A percentile compares a stretch with the other conserved stretches of the same genome.
Conservation (phyloP, 306 rosid species). For the Ceratonia siliqua region DNA sequence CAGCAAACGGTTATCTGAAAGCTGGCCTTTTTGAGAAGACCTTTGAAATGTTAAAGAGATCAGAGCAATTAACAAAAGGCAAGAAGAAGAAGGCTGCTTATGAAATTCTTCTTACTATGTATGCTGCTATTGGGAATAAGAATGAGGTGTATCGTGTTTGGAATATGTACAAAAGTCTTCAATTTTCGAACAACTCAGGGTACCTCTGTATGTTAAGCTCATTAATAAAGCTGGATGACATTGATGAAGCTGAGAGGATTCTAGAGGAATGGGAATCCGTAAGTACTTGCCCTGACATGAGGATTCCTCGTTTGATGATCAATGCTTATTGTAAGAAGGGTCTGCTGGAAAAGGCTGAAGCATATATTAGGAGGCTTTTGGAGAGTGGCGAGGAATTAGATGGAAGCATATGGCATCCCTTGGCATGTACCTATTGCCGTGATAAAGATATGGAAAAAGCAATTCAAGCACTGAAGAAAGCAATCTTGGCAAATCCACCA, state of each 20-base stretch:
- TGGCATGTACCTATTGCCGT: slow-evolving; percentile 46
- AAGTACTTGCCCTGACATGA: slow-evolving; percentile 40
- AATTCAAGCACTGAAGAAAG: slow-evolving; percentile 58
- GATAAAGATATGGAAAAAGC: slow-evolving; percentile 57
- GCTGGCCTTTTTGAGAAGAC: slow-evolving; percentile 50
- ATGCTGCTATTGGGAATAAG: slow-evolving; percentile 46
- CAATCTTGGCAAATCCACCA: slow-evolving; percentile 30
- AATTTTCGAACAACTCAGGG: slow-evolving; percentile 25
- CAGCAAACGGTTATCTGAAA: slow-evolving; percentile 64
- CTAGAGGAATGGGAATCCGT: slow-evolving; percentile 60
- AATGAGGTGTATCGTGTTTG: slow-evolving; percentile 59
- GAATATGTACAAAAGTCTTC: slow-evolving; percentile 45
- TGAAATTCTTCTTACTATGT: slow-evolving; percentile 45
- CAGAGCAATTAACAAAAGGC: slow-evolving; percentile 42
- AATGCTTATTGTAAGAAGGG: slow-evolving; percentile 60
- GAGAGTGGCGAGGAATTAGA: slow-evolving; percentile 50
- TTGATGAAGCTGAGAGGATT: slow-evolving; percentile 61
- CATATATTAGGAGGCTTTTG: slow-evolving; percentile 45
- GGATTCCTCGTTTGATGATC: slow-evolving; percentile 48
- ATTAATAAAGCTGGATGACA: slow-evolving; percentile 54
- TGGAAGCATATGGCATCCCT: slow-evolving; percentile 49
- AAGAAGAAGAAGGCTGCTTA: slow-evolving; percentile 38
- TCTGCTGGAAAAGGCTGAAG: slow-evolving; percentile 54
- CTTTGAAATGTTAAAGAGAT: slow-evolving; percentile 40
- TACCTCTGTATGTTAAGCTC: slow-evolving; percentile 51